Base-by-base conservation (phyloP, 2,329 filamentous ascomycete genomes). In the Chrysosporium queenslandicum region DNA sequence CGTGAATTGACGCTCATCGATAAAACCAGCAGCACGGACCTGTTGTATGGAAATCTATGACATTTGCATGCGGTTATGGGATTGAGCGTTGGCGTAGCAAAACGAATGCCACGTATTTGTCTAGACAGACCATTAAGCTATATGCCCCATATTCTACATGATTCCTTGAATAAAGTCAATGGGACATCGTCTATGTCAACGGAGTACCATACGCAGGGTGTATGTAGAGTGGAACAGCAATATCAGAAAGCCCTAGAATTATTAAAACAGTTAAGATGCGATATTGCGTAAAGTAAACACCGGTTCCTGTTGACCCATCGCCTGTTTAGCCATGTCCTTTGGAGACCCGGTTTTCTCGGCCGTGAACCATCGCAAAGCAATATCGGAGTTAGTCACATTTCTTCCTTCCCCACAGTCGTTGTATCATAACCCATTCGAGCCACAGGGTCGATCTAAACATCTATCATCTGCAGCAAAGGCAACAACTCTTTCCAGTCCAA, bases 401-500 rank as follows among this genome's bases (percentile, higher is more conserved):
- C 39, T 34, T 34, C 18, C 8, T 41, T 2, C 14, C 39, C 4
- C 18, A 5, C 2, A 39, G 14, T 39, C 36, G 20, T 9, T 18
- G 20, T 4, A 39, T 39, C n/a, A 9, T 39, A 3, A 39, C 36
- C 4, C 11, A 3, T 34, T 8, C 9, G 12, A 7, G 11, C 11
- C 11, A 30, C 11, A 45, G 4, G 18, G 8, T 40, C 23, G 9
- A 30, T n/a, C 4, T 6, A 12, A 3, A 34, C n/a, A 21, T 14
- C 18, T 4, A 7, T 20, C 36, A 8, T 42, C 16, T 27, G 43
- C 8, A 53, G 14, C 29, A 57, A 41, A 1, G 53, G 47, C 14
- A 57, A 49, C 27, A 64, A 27, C 32, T 64, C 62, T 4, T 52
- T 56, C 50, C 59, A 58, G 51, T 67, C 60, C 55, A 66, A 67